Evolutionary conservation across 2,329 filamentous ascomycete species (phyloP), one percentile per base, ranked within the genome.

Genomic region (Diaporthe sp.): DNA sequence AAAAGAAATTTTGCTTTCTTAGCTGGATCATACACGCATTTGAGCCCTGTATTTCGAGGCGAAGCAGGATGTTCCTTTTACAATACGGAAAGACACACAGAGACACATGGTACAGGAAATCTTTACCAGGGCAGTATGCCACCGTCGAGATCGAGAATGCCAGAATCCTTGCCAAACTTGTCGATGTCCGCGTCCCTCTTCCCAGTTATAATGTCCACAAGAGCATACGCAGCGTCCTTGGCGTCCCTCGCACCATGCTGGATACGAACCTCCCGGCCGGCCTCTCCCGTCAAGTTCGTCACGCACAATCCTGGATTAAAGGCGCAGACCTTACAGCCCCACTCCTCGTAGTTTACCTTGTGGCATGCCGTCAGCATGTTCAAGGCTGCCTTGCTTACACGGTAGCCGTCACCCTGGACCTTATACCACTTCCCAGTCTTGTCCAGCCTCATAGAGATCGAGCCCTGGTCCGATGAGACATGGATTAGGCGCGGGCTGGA

Each of bases 331-430:
- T 79, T 82, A 46, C 81, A 82, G 0, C 79, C 79, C 81, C 81
- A 82, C 7, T 81, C 79, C 28, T 75, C 77, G 61, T 77, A 82
- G 34, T 80, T 76, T 51, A 79, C 75, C 57, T 78, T 72, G 75
- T 83, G 79, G 67, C 82, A 81, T 25, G 79, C 81, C 0, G 82
- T 78, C 5, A 83, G 51, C 84, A 85, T 83, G 77, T 85, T 84
- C n/a, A 85, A 60, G 0, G 83, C 84, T 0, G 83, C 78, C 78
- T 85, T 85, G 78, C 81, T 83, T 76, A 82, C 81, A 34, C 83
- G 81, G 74, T 84, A 85, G 7, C 78, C 71, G 3, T 81, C 80
- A 9, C 77, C 79, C 8, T 73, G 75, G n/a, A 80, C 13, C 1
- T 78, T 12, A 28, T 76, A 70, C 7, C 39, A 76, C 44, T 60